Percentiles rank a stretch among this genome's conserved stretches.
Conservation (phyloP, 108 stramenopile species). For the Licmophora abbreviata region DNA sequence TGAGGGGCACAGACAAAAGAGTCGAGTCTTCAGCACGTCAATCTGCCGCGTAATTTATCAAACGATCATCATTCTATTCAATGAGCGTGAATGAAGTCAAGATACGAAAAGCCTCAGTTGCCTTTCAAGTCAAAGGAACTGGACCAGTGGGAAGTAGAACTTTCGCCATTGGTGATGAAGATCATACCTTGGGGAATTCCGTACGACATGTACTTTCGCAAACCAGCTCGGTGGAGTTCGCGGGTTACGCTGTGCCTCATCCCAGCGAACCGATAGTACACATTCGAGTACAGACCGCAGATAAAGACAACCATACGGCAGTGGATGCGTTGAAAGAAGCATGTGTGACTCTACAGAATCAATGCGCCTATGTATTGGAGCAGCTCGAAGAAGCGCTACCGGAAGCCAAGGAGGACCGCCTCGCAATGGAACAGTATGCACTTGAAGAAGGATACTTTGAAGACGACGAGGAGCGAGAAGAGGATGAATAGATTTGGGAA, state of each 20-base stretch:
- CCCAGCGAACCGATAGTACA: slow-evolving; percentile 93
- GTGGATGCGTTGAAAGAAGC: slow-evolving; percentile 60
- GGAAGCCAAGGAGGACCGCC: slow-evolving; percentile 59
- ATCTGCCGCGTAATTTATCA: too few species aligned
- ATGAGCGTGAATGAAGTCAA: slow-evolving; percentile 10
- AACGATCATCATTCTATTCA: too few species aligned
- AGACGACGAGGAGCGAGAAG: slow-evolving; percentile 39
- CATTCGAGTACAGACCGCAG: slow-evolving; percentile 78
- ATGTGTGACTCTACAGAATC: slow-evolving; percentile 52
- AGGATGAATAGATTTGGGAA: slow-evolving; percentile 17
- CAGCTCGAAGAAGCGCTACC: slow-evolving; percentile 54
- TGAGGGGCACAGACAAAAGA: too few species aligned
- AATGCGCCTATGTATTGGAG: slow-evolving; percentile 66
- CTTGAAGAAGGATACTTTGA: slow-evolving; percentile 34
- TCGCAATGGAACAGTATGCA: slow-evolving; percentile 34
- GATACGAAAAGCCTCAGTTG: neutral
- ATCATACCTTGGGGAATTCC: slow-evolving; percentile 94
- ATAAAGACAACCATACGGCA: slow-evolving; percentile 19
- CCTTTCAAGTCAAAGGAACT: slow-evolving; percentile 55
- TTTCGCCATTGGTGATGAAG: slow-evolving; percentile 86
- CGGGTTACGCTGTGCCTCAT: slow-evolving; percentile 95
- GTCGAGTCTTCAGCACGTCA: too few species aligned
- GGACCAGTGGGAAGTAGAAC: slow-evolving; percentile 68
- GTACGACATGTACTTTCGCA: slow-evolving; percentile 82
- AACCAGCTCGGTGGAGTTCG: slow-evolving; percentile 73